Conservation (phyloP, 129 eudicot species). For the Kitagawia praeruptora region DNA sequence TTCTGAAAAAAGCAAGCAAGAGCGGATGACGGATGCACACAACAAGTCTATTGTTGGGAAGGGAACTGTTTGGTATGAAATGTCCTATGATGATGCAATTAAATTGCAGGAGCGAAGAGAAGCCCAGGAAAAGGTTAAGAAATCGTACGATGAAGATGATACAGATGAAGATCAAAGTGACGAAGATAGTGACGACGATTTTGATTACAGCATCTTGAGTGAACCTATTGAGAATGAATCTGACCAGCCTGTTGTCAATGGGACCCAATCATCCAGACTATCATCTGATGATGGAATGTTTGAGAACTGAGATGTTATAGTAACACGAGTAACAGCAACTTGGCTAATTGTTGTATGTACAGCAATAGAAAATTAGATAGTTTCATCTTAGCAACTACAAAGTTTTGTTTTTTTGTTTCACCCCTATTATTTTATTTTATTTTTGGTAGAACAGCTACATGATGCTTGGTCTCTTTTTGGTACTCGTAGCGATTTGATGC, state of each 20-base stretch:
- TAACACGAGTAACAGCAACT: neutral
- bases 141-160: constrained; percentile 37
- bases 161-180: constrained; percentile 18
- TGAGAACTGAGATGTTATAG: constrained; percentile 26
- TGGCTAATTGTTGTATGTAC: constrained; percentile 12
- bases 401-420: neutral
- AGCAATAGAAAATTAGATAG: neutral
- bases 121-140: constrained; percentile 31
- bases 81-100: constrained; percentile 83
- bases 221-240: constrained; percentile 17
- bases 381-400: neutral
- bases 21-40: constrained; percentile 68
- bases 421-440: neutral
- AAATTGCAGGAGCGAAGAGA: constrained; percentile 38
- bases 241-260: constrained; percentile 46
- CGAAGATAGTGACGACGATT: constrained; percentile 34
- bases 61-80: constrained; percentile 68
- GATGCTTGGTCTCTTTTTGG: too few relatives aligned
- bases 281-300: constrained; percentile 49
- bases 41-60: constrained; percentile 81
- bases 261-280: constrained; percentile 39
- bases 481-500: too few relatives aligned
- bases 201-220: constrained; percentile 49
- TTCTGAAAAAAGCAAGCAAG: constrained; percentile 75
- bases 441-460: neutral